These are phyloP conservation scores for Streptanthus diversifolius DNA, from an alignment of 345 rosid species.

Conservation along the genomic window DNA sequence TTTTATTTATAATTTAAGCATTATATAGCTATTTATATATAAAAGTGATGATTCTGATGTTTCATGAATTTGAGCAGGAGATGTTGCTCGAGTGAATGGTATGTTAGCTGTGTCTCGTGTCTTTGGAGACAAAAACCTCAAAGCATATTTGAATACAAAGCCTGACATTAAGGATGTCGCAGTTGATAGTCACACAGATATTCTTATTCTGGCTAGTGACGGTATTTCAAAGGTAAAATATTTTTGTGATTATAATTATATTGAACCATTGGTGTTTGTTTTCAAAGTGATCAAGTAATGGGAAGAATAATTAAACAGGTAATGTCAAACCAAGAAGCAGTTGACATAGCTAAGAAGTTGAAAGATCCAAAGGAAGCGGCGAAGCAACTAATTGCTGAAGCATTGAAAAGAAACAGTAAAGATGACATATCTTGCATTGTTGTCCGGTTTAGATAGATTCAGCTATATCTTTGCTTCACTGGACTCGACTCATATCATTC, in stretches of 20 bases:
- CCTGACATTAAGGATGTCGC: slow-evolving; percentile 47
- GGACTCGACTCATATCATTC: not conserved
- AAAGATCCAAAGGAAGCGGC: slow-evolving; percentile 57
- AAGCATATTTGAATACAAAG: slow-evolving; percentile 58
- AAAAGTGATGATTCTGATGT: not conserved
- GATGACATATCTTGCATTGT: slow-evolving; percentile 73
- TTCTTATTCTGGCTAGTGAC: slow-evolving; percentile 64
- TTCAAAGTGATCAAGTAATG: too few relatives aligned
- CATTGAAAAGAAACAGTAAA: slow-evolving; percentile 50
- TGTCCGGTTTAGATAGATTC: slow-evolving; percentile 43
- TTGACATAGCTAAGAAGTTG: slow-evolving; percentile 46
- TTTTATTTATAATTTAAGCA: not conserved
- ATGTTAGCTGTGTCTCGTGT: slow-evolving; percentile 78
- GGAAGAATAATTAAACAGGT: slow-evolving; percentile 35
- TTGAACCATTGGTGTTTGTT: not conserved
- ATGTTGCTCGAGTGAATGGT: slow-evolving; percentile 76
- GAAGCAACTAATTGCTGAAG: slow-evolving; percentile 43
- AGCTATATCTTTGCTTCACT: not conserved
- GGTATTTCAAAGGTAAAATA: slow-evolving; percentile 62
- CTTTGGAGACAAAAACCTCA: slow-evolving; percentile 73
- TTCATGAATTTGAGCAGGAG: slow-evolving; percentile 42
- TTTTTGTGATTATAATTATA: too few relatives aligned
- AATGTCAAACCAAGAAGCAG: slow-evolving; percentile 57
- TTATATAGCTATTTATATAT: not conserved
- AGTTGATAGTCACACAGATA: slow-evolving; percentile 39